Evolutionary conservation across 139 green algal species (phyloP), one percentile per base, ranked within the genome.

Genomic region (Pseudopediastrum boryanum): DNA sequence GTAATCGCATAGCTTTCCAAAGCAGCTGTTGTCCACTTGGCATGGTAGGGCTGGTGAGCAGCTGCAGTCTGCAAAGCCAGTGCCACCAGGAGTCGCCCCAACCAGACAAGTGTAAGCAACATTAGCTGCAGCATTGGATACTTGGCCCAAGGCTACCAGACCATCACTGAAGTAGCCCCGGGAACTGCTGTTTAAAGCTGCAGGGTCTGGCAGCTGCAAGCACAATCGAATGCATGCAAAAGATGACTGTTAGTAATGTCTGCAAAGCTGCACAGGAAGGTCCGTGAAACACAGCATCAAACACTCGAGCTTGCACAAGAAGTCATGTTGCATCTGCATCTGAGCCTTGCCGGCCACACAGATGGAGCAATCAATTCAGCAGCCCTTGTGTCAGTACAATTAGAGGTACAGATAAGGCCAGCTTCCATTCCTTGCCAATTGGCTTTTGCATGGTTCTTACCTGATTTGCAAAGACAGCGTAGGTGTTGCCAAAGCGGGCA

Each of bases 1-100:
- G n/a, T 76, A n/a, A 27, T 75, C 42, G 65, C 84, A 89, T 29
- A 81, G 51, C 5, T 25, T 12, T 0, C 67, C 80, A 56, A 81
- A 85, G 67, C 84, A 89, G 0, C 44, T 63, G 8, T 74, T 56
- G 19, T 78, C 42, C n/a, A 77, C 36, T 9, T 39, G 36, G 61
- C 84, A 89, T 33, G 42, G n/a, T 39, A 41, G 38, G 8, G 25
- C 48, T 2, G 2, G 13, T 1, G 52, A 42, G 42, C 52, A 61
- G 56, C 48, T 68, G 6, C 43, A 62, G 68, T 7, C 21, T 13
- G 54, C 10, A 27, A 8, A 29, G 62, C 59, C 64, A n/a, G 16
- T 64, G 73, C 29, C 58, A 23, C 74, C 56, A 9, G 29, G 29
- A 23, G 9, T 48, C 43, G 38, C n/a, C 48, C 78, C 58, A 50